A percentile compares a stretch with the other conserved stretches of the same genome.
Evolutionary conservation across 2,329 filamentous ascomycete species (phyloP).

Genomic region (Aureobasidium sp.): DNA sequence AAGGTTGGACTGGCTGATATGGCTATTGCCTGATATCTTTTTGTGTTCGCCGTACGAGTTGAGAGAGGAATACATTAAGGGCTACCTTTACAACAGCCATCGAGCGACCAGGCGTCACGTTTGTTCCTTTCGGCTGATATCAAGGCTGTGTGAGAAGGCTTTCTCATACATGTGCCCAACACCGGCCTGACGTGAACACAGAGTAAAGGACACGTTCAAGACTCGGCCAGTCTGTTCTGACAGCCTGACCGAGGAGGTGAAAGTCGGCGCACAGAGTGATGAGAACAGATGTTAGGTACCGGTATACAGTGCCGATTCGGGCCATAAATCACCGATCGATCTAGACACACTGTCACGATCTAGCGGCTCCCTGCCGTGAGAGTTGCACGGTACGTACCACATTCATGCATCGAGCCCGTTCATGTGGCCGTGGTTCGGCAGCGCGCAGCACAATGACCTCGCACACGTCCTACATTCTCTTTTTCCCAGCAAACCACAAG

Average conservation of each 20-base stretch:
- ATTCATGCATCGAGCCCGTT: neutral
- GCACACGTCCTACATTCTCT: neutral
- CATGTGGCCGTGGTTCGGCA: neutral
- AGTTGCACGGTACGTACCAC: neutral
- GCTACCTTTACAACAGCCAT: too few species aligned
- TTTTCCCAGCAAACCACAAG: neutral
- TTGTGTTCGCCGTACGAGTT: neutral
- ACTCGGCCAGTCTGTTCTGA: too few species aligned
- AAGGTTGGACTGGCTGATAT: neutral
- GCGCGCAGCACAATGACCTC: slow-evolving; percentile 1
- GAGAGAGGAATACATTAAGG: neutral
- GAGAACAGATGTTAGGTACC: neutral
- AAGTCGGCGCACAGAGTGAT: neutral
- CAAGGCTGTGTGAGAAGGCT: too few species aligned
- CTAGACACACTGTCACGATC: neutral
- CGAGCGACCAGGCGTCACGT: too few species aligned
- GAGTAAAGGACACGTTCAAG: too few species aligned
- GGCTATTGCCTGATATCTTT: neutral
- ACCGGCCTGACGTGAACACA: too few species aligned
- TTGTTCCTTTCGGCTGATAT: too few species aligned
- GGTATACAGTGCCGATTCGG: neutral
- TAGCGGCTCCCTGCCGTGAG: slow-evolving; percentile 3
- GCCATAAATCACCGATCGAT: neutral
- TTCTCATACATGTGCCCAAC: too few species aligned
- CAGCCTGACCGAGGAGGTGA: too few species aligned